These are phyloP conservation scores for Trametes cingulata DNA, from an alignment of 768 basidiomycete species.

Conservation along the genomic window DNA sequence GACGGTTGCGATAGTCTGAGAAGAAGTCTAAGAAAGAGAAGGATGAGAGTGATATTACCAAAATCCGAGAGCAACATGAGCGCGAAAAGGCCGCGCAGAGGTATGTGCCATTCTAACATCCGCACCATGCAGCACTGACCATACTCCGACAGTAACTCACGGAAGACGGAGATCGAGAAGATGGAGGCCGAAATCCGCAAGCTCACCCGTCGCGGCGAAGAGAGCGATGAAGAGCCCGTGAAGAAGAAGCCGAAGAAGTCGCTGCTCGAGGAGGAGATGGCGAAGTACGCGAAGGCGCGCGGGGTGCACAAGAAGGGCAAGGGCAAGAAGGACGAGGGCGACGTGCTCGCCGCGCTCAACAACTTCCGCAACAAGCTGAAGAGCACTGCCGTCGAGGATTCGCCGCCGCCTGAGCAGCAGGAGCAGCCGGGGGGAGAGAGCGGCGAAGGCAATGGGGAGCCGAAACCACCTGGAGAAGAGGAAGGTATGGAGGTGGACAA, in stretches of 20 bases:
- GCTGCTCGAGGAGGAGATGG: slow-evolving; percentile 76
- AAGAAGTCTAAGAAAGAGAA: slow-evolving; percentile 42
- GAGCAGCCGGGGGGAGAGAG: slow-evolving; percentile 13
- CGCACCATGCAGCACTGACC: background rate
- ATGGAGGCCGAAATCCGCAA: slow-evolving; percentile 90
- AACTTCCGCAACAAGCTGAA: slow-evolving; percentile 75
- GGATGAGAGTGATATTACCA: slow-evolving; percentile 55
- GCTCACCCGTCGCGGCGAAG: slow-evolving; percentile 46
- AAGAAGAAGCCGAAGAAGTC: slow-evolving; percentile 68
- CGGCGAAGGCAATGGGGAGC: too few relatives aligned
- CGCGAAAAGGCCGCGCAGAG: slow-evolving; percentile 64
- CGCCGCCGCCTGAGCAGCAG: slow-evolving; percentile 20
- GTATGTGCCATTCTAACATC: slow-evolving; percentile 40
- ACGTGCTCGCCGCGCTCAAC: slow-evolving; percentile 65
- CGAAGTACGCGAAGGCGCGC: slow-evolving; percentile 72
- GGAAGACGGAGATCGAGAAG: slow-evolving; percentile 76
- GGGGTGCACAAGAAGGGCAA: slow-evolving; percentile 55
- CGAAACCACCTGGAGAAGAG: slow-evolving; percentile 25
- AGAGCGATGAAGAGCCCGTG: slow-evolving; percentile 54
- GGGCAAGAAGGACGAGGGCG: slow-evolving; percentile 64
- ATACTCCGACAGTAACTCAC: slow-evolving; percentile 48
- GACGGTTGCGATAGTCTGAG: slow-evolving; percentile 11
- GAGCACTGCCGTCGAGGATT: slow-evolving; percentile 30
- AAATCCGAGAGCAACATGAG: slow-evolving; percentile 75
- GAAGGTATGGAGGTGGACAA: slow-evolving; percentile 77